A percentile compares a stretch with the other conserved stretches of the same genome.
Evolutionary conservation across 1,284 basidiomycete species (phyloP).

Genomic region (Thecaphora frezii): DNA sequence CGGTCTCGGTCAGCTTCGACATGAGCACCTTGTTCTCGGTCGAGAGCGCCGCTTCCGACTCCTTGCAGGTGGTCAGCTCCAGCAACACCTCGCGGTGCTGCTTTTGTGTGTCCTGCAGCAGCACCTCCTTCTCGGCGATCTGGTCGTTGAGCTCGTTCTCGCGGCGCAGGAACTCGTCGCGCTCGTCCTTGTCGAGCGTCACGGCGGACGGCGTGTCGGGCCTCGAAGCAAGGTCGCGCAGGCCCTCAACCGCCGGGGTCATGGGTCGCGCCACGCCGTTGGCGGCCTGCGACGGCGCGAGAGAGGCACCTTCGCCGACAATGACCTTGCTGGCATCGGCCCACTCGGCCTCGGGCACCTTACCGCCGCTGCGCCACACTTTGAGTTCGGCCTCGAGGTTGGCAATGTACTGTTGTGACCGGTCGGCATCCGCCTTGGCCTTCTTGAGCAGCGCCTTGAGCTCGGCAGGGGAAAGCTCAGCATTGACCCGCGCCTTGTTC

Average conservation of each 20-base stretch:
- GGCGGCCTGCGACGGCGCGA: slow-evolving; percentile 44
- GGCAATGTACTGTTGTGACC: slow-evolving; percentile 83
- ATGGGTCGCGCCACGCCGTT: slow-evolving; percentile 62
- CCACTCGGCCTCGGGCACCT: slow-evolving; percentile 84
- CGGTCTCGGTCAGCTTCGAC: slow-evolving; percentile 79
- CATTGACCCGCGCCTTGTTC: slow-evolving; percentile 98
- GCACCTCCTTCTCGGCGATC: slow-evolving; percentile 74
- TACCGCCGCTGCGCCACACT: slow-evolving; percentile 84
- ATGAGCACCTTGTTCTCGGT: slow-evolving; percentile 49
- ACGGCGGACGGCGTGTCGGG: slow-evolving; percentile 71
- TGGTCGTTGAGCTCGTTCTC: slow-evolving; percentile 96
- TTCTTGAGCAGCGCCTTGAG: slow-evolving; percentile 90
- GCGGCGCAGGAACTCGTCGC: slow-evolving; percentile 91
- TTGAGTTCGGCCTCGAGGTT: slow-evolving; percentile 87
- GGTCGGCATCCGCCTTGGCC: slow-evolving; percentile 80
- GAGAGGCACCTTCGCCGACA: slow-evolving; percentile 20
- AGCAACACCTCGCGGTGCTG: slow-evolving; percentile 65
- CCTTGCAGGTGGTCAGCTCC: slow-evolving; percentile 84
- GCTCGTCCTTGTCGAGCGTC: slow-evolving; percentile 89
- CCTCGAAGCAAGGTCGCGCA: slow-evolving; percentile 66
- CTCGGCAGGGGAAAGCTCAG: slow-evolving; percentile 92
- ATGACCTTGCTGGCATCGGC: slow-evolving; percentile 69
- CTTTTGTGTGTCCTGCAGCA: slow-evolving; percentile 40
- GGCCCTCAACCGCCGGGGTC: slow-evolving; percentile 76
- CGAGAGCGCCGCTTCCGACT: slow-evolving; percentile 65